Percentiles rank a stretch among this genome's conserved stretches.
Conservation (phyloP, 1,284 basidiomycete species). For the Rhizopogon parksii region DNA sequence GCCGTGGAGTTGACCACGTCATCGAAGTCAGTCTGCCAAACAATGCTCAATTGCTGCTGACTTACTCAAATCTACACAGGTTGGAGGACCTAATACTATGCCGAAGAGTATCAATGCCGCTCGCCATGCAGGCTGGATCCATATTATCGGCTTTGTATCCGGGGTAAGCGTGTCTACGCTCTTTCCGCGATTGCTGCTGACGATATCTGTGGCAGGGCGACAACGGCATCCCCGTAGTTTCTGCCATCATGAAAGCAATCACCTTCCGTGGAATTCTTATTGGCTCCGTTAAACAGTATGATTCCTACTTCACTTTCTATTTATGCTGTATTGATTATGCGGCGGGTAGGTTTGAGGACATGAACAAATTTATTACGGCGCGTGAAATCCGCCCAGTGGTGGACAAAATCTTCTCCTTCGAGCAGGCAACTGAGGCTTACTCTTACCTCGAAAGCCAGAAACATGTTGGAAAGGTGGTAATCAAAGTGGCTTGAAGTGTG, state of each 20-base stretch:
- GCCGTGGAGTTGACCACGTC: conserved; percentile 50
- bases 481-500: conserved; percentile 27
- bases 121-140: conserved; percentile 39
- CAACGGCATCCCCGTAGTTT: conserved; percentile 30
- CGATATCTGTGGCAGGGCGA: conserved; percentile 7
- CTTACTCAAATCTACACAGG: conserved; percentile 18
- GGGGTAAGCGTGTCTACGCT: conserved; percentile 19
- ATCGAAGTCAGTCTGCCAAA: conserved; percentile 37
- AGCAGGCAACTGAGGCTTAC: conserved; percentile 39
- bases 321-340: neutral
- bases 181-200: neutral
- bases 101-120: conserved; percentile 37
- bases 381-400: conserved; percentile 38
- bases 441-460: conserved; percentile 36
- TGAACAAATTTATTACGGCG: conserved; percentile 39
- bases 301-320: neutral
- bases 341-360: conserved; percentile 35
- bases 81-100: conserved; percentile 49
- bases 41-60: neutral
- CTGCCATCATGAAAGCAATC: conserved; percentile 20
- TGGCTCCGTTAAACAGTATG: conserved; percentile 32
- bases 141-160: conserved; percentile 44
- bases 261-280: conserved; percentile 33
- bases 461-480: conserved; percentile 45
- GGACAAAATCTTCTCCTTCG: conserved; percentile 46